Conservation (phyloP, 148 eudicot species). For the Rhododendron vialii region DNA sequence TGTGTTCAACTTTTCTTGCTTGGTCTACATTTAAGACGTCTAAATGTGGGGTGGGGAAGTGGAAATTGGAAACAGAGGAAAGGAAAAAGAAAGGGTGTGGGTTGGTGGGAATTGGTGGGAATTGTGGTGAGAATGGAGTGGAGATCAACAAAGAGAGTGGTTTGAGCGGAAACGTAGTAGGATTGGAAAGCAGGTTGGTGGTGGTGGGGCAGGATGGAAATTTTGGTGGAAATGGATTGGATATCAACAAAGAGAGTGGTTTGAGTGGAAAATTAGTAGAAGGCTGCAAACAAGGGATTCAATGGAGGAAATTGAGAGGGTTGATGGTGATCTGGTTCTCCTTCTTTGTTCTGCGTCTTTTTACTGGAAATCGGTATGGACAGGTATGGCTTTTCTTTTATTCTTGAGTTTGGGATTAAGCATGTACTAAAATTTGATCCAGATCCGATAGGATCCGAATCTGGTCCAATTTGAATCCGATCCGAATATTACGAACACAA, state of each 20-base stretch:
- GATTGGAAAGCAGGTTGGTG: conserved; percentile 1
- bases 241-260: conserved; percentile 18
- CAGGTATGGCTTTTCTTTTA: conserved; percentile 25
- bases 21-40: conserved; percentile 52
- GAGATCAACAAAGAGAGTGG: conserved; percentile 17
- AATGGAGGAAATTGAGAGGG: conserved; percentile 37
- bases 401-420: too few species aligned
- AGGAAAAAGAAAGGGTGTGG: conserved; percentile 6
- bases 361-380: conserved; percentile 45
- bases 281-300: conserved; percentile 18
- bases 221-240: conserved; percentile 11
- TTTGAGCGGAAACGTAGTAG: conserved; percentile 8
- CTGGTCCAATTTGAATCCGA: too few species aligned
- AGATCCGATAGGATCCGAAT: too few species aligned
- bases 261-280: conserved; percentile 6
- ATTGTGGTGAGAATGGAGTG: conserved; percentile 13
- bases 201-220: neutral
- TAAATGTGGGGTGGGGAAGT: conserved; percentile 35
- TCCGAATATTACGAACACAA: too few species aligned
- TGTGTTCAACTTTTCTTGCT: conserved; percentile 44
- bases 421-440: too few species aligned
- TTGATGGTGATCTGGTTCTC: conserved; percentile 46
- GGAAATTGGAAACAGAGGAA: conserved; percentile 45
- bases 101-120: neutral
- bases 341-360: conserved; percentile 36